Evolutionary conservation across 169 alveolate species (phyloP), one percentile per base, ranked within the genome.

Genomic region (Cryptosporidium felis): DNA sequence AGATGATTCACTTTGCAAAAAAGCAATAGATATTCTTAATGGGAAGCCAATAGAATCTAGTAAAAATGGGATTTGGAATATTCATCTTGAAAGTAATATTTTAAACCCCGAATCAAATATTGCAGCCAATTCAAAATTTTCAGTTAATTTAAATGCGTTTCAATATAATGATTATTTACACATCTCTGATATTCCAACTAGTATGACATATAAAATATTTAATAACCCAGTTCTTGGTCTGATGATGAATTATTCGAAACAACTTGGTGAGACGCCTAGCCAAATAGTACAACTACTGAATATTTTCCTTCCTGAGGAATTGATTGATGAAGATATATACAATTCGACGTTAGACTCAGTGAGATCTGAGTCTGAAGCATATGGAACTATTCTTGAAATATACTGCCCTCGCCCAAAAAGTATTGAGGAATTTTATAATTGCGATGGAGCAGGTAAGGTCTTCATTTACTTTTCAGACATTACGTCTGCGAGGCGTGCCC

Each of bases 181-280:
- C 12, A 61, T 58, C 18, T 38, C 85, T 6, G 45, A 56, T 23
- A 28, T 74, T 34, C 38, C 51, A 21, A 34, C 42, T 5, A 74
- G 85, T 12, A 74, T 74, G 63, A 49, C 85, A 21, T 51, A 74
- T 30, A 74, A 36, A 47, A 44, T 74, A n/a, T 74, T 74, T 53
- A 58, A 42, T n/a, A 53, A 40, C 46, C 74, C 85, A 32, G 45
- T 53, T 14, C 30, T 74, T 74, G 45, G 67, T 14, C 38, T 74
- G 12, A 51, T 74, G 34, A 49, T 74, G 65, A 53, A 56, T 18
- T 49, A 49, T 16, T 74, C 85, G 6, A 74, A 74, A 53, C 60
- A 41, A 74, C 16, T 74, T 51, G 85, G 85, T n/a, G 85, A 74
- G 36, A 74, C 85, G 12, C 85, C 85, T 38, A 74, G 85, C 45